Base-by-base conservation (phyloP, 2,329 filamentous ascomycete species). In the Drechslerella coelobrocha region DNA sequence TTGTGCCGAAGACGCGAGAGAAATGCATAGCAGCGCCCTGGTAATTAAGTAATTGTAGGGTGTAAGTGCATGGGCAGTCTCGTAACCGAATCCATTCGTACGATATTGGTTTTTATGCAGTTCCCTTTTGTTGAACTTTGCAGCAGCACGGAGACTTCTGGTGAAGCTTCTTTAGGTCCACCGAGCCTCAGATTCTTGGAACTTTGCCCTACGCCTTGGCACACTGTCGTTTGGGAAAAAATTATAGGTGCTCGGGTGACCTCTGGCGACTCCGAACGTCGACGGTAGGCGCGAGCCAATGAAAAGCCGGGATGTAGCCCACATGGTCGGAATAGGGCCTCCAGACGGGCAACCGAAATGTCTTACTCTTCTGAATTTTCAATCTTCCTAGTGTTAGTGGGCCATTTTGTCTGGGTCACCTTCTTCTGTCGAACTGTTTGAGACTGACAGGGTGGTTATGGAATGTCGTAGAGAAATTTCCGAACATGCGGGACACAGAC, bases 391-490 rank as follows among this genome's bases (percentile, higher is more conserved):
- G n/a, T n/a, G n/a, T n/a, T n/a, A n/a, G n/a, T n/a, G n/a, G 48
- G 39, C 54, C 47, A 27, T 45, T 7, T 48, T 21, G 47, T 3
- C 47, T 53, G 63, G 56, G 56, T 55, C 57, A 69, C 66, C 59
- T 71, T 63, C 66, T 62, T 53, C 10, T 63, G 61, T 43, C 26
- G 63, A 63, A 54, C 53, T 71, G 59, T 63, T 62, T 62, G 57
- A 61, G 66, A 63, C 41, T 23, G 41, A 8, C 2, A 14, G 37
- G n/a, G 7, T 6, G 37, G 7, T 17, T 12, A 60, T 31, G 47
- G 50, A 50, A 55, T 57, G 57, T 59, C 53, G 52, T 59, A 60
- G 59, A 62, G 59, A 63, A 71, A 71, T 71, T 60, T 71, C 66
- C 66, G 59, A 62, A 48, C 1, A 2, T 50, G 39, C 39, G 41